Conservation (phyloP, 257 asterid species). For the Plectranthus barbatus region DNA sequence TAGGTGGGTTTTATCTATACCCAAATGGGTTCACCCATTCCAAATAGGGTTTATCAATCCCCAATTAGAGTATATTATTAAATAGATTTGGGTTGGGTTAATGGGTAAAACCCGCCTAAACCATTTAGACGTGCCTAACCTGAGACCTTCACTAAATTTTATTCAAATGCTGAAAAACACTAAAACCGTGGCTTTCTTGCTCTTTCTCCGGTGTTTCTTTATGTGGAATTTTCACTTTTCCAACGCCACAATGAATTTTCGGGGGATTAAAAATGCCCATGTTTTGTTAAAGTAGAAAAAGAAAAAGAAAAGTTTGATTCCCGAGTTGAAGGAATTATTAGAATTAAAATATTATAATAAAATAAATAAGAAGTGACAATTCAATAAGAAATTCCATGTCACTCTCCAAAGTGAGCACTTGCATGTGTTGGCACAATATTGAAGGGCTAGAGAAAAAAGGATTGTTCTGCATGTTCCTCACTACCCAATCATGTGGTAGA, state of each 20-base stretch:
- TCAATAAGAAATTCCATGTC: constrained; percentile 16
- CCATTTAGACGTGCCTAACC: too few species aligned
- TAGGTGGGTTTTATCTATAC: too few species aligned
- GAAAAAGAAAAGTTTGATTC: constrained; percentile 26
- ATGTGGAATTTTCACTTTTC: constrained; percentile 5
- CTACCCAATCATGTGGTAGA: neutral
- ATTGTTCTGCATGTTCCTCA: constrained; percentile 14
- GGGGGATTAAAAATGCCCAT: neutral
- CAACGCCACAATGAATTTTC: neutral
- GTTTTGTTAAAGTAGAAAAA: constrained; percentile 17
- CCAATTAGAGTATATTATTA: too few species aligned
- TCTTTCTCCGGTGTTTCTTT: neutral
- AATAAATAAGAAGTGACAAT: constrained; percentile 9
- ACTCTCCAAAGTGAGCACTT: constrained; percentile 13
- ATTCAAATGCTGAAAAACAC: neutral
- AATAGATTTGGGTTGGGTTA: too few species aligned
- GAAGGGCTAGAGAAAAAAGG: neutral
- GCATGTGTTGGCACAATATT: constrained; percentile 18
- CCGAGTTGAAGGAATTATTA: constrained; percentile 17
- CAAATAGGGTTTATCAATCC: too few species aligned
- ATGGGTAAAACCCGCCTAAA: too few species aligned
- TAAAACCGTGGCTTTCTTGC: neutral
- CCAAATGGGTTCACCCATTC: too few species aligned
- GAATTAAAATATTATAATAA: neutral
- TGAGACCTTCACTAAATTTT: too few species aligned